Conservation (phyloP, 306 rosid genomes). For the Cicer arietinum region DNA sequence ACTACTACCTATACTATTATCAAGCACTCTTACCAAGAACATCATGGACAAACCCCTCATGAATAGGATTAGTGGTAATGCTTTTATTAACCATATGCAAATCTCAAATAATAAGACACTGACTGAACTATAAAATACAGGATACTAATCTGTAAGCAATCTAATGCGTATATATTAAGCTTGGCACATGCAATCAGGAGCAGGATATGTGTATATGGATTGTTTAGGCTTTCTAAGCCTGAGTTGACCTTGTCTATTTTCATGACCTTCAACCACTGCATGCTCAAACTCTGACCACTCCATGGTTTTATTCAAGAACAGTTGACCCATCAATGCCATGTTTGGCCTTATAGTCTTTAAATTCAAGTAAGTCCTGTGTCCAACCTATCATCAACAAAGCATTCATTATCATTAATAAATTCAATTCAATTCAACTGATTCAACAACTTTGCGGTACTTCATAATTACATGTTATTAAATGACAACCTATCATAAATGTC, state of each 20-base stretch:
- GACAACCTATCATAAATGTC: constrained; percentile 18
- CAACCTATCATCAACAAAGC: constrained; percentile 69
- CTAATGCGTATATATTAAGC: constrained; percentile 40
- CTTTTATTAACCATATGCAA: constrained; percentile 55
- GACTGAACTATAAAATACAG: constrained; percentile 42
- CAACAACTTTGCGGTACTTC: neutral
- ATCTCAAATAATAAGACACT: constrained; percentile 53
- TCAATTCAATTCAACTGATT: constrained; percentile 23
- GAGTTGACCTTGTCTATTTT: constrained; percentile 83
- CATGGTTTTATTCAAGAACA: constrained; percentile 82
- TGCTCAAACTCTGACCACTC: constrained; percentile 79
- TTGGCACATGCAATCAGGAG: constrained; percentile 96
- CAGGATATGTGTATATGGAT: constrained; percentile 91
- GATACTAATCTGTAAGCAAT: constrained; percentile 44
- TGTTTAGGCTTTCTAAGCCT: constrained; percentile 90
- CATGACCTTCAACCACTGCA: constrained; percentile 75
- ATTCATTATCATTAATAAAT: constrained; percentile 17
- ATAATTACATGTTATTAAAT: neutral
- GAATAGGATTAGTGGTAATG: constrained; percentile 43
- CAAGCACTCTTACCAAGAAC: constrained; percentile 55
- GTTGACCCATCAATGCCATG: constrained; percentile 91
- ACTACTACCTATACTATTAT: constrained; percentile 4
- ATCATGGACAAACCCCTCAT: constrained; percentile 44
- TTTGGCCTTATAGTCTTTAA: constrained; percentile 92
- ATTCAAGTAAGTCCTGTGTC: constrained; percentile 88